Base-by-base conservation (phyloP, 75 land plant species). In the Ceratopteris richardii region DNA sequence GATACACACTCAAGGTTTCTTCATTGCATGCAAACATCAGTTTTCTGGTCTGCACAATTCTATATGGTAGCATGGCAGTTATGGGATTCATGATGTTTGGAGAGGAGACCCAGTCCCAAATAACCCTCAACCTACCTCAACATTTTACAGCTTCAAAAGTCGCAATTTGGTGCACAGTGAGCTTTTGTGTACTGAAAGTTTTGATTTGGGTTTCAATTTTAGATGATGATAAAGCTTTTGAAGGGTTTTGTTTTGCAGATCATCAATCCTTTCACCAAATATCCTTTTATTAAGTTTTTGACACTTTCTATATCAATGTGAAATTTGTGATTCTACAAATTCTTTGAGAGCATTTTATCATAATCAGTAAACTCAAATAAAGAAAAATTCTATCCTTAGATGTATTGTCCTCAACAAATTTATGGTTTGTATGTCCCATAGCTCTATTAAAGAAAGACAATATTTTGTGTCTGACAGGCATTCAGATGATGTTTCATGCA, bases 1-100 rank as follows among this genome's bases (percentile, higher is more conserved):
- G 9, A 10, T 40, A 10, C 42, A 40, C 42, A 14, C 42, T 9
- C 14, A 10, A 14, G 14, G 42, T 40, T 40, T 40, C 42, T 14
- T 10, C 42, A 10, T 9, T 10, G 9, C 14, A 40, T 40, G 60
- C 1, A 29, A 57, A 14, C 21, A 58, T 53, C 86, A 90, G 96
- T 50, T 83, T 87, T 58, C 16, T 62, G 26, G 21, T 90, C 56
- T 83, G 87, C 28, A 61, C 83, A 24, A 10, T 71, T 30, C 51
- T 87, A 17, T 90, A 87, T 59, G 96, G 88, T 19, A 76, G 82
- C 20, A 64, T 83, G 62, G 96, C 96, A 7, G 56, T 68, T 40
- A 74, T 87, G 83, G 96, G 96, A 31, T 87, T 59, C 58, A 77
- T 74, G 18, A 87, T 87, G 88, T 90, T 90, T 72, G 96, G 96